Evolutionary conservation across 352 stramenopile species (phyloP).

Genomic region (Globisporangium middletonii): DNA sequence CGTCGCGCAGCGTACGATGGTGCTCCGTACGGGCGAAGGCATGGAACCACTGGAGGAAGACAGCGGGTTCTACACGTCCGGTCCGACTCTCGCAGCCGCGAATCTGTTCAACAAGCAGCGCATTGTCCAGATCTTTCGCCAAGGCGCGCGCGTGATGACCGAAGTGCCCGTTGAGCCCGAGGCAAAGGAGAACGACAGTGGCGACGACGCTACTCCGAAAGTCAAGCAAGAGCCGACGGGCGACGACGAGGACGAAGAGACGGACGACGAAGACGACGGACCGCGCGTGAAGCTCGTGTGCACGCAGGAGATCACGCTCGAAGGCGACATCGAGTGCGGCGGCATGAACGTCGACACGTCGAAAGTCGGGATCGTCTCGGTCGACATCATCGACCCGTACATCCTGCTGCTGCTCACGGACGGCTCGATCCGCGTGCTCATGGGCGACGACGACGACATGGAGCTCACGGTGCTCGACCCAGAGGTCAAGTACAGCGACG

Average conservation of each 20-base stretch:
- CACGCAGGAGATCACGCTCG: conserved; percentile 79
- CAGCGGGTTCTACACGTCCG: conserved; percentile 80
- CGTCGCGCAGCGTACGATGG: conserved; percentile 77
- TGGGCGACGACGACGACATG: conserved; percentile 77
- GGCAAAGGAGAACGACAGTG: neutral
- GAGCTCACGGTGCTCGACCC: conserved; percentile 79
- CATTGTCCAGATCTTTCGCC: conserved; percentile 85
- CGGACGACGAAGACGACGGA: conserved; percentile 54
- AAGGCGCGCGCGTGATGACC: conserved; percentile 78
- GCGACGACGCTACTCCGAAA: conserved; percentile 1
- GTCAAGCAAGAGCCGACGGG: conserved; percentile 23
- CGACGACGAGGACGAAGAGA: conserved; percentile 25
- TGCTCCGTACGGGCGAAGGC: conserved; percentile 76
- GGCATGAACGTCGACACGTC: conserved; percentile 79
- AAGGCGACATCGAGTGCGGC: conserved; percentile 72
- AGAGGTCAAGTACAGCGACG: conserved; percentile 51
- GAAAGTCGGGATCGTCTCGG: conserved; percentile 71
- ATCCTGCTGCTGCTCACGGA: conserved; percentile 79
- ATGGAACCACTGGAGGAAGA: conserved; percentile 83
- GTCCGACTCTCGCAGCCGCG: conserved; percentile 63
- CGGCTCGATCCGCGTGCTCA: conserved; percentile 70
- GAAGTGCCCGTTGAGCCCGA: conserved; percentile 36
- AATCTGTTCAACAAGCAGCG: conserved; percentile 80
- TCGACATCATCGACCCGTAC: conserved; percentile 80
- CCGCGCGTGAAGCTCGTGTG: conserved; percentile 64